phyloP scores from a whole-genome alignment of 2,329 filamentous ascomycete species.

The Xylariaceae sp. region DNA sequence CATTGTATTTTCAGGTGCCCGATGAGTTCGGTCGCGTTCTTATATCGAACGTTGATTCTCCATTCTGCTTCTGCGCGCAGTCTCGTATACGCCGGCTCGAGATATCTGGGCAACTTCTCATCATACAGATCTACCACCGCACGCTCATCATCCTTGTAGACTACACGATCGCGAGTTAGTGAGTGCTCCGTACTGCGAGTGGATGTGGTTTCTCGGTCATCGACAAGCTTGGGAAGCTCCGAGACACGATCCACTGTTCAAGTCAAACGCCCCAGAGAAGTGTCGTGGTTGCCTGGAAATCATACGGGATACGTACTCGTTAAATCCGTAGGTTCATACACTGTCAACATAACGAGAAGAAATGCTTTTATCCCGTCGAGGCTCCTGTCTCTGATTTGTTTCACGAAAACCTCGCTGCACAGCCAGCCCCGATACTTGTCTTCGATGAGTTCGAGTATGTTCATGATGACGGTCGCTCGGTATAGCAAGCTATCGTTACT shows the following conservation, averaged over 20 bases:
- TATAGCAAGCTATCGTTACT: not conserved
- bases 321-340: slow-evolving; percentile 8
- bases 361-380: slow-evolving; percentile 10
- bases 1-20: slow-evolving; percentile 11
- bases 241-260: not conserved
- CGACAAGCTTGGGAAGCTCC: not conserved
- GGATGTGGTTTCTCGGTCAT: not conserved
- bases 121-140: slow-evolving; percentile 12
- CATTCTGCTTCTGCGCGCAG: not conserved
- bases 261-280: not conserved
- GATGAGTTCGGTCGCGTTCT: not conserved
- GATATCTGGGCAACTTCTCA: not conserved
- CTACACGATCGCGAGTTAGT: not conserved
- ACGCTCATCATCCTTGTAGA: slow-evolving; percentile 7
- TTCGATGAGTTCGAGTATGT: slow-evolving; percentile 12
- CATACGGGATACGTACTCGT: not conserved
- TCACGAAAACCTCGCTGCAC: slow-evolving; percentile 7
- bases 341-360: slow-evolving; percentile 10
- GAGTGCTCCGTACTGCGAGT: not conserved
- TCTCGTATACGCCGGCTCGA: not conserved
- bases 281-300: not conserved
- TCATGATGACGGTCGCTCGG: slow-evolving; percentile 8
- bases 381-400: not conserved
- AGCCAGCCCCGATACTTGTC: slow-evolving; percentile 4
- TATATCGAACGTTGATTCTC: not conserved